Conservation (phyloP, 2,329 filamentous ascomycete genomes). For the Graphilbum ipis-grandicollis region DNA sequence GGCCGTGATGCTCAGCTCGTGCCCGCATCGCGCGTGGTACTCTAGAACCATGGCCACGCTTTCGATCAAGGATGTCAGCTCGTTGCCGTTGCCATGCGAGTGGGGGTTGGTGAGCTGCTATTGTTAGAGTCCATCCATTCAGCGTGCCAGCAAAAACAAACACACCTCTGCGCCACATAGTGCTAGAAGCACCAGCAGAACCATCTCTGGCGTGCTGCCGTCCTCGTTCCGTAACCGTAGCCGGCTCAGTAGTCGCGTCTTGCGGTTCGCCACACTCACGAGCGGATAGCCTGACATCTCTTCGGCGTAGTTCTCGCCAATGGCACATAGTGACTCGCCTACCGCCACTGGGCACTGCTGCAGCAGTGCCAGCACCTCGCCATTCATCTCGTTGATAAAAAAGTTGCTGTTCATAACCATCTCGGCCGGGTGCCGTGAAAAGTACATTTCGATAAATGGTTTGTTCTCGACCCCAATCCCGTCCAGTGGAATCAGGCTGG, state of each 20-base stretch:
- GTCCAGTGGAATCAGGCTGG: conserved; percentile 5
- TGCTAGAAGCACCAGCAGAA: conserved; percentile 6
- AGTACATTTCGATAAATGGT: conserved; percentile 8
- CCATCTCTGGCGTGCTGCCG: conserved; percentile 5
- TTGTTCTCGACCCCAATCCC: conserved; percentile 5
- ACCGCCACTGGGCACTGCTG: conserved; percentile 6
- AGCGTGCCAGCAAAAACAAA: too few relatives aligned
- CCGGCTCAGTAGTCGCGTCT: conserved; percentile 5
- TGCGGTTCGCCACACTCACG: conserved; percentile 4
- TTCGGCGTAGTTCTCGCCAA: conserved; percentile 8
- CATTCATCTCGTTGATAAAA: conserved; percentile 9
- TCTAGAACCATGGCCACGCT: conserved; percentile 7
- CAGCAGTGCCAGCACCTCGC: conserved; percentile 5
- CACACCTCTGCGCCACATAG: conserved; percentile 10
- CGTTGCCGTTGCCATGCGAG: conserved; percentile 6
- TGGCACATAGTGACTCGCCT: conserved; percentile 7
- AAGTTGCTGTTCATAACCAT: conserved; percentile 8
- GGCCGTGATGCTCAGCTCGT: conserved; percentile 5
- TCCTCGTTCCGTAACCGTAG: conserved; percentile 5
- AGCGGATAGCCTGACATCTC: background rate
- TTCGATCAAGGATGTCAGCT: conserved; percentile 6
- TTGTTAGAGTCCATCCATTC: too few relatives aligned
- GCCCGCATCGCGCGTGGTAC: conserved; percentile 5
- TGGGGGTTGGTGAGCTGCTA: conserved; percentile 5
- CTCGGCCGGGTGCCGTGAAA: conserved; percentile 7